These are phyloP conservation scores for Trametes villosa DNA, from an alignment of 768 basidiomycete species.

Conservation along the genomic window DNA sequence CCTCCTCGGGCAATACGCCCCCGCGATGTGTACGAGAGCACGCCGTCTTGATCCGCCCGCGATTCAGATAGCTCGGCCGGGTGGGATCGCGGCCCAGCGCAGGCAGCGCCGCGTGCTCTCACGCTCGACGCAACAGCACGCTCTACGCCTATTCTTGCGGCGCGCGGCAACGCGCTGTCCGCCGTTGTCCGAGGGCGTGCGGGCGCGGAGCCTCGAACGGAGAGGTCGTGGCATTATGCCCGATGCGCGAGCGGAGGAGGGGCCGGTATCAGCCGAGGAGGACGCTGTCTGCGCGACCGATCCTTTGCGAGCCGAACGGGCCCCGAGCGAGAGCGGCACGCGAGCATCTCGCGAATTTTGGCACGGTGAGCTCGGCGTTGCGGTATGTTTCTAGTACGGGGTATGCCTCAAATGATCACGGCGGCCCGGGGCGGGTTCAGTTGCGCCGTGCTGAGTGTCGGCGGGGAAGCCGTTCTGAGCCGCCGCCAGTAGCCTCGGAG, in stretches of 20 bases:
- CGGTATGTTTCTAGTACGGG: too few species aligned
- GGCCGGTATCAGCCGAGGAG: not conserved
- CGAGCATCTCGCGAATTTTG: not conserved
- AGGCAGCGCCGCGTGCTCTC: not conserved
- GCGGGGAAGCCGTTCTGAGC: too few species aligned
- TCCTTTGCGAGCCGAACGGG: constrained; percentile 2
- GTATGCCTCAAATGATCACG: too few species aligned
- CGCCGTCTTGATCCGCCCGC: constrained; percentile 5
- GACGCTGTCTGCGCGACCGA: not conserved
- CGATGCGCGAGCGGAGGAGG: not conserved
- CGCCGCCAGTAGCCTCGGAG: too few species aligned
- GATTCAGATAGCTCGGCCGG: not conserved
- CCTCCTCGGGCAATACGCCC: too few species aligned
- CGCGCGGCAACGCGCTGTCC: not conserved
- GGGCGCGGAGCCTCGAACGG: not conserved
- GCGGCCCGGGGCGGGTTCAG: too few species aligned
- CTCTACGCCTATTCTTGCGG: not conserved
- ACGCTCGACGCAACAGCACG: too few species aligned
- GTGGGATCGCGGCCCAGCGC: not conserved
- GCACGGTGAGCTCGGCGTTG: not conserved
- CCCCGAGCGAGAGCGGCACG: not conserved
- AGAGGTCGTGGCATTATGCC: not conserved
- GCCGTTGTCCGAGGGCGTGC: not conserved
- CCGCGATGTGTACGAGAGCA: not conserved
- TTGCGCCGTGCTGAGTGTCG: too few species aligned